These are phyloP conservation scores for Pterulicium gracile DNA, from an alignment of 1,284 basidiomycete species.

Conservation along the genomic window DNA sequence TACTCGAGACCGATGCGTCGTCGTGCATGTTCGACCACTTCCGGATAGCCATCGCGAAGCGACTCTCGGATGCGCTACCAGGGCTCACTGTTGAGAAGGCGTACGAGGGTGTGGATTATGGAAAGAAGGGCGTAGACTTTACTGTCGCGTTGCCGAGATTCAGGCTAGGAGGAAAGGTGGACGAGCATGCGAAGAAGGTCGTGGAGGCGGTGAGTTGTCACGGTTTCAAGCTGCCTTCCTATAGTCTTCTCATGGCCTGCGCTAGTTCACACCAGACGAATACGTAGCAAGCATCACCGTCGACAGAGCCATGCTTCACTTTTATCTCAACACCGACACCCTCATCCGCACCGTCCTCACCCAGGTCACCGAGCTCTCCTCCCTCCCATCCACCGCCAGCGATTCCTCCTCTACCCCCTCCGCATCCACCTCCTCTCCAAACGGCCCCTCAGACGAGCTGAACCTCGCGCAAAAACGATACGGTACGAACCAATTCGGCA, in stretches of 20 bases:
- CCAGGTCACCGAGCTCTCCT: conserved; percentile 39
- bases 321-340: conserved; percentile 60
- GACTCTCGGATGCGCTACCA: conserved; percentile 62
- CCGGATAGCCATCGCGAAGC: conserved; percentile 73
- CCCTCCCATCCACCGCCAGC: not conserved
- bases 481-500: conserved; percentile 65
- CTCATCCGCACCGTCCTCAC: conserved; percentile 72
- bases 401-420: conserved; percentile 34
- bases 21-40: conserved; percentile 76
- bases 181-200: conserved; percentile 71
- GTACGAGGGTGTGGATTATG: conserved; percentile 76
- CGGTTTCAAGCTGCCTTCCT: conserved; percentile 5
- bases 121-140: conserved; percentile 90
- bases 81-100: conserved; percentile 63
- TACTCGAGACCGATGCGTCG: conserved; percentile 63
- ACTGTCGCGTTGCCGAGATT: conserved; percentile 89
- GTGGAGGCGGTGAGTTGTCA: conserved; percentile 49
- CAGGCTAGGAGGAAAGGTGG: conserved; percentile 75
- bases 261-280: conserved; percentile 58
- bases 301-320: conserved; percentile 78
- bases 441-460: conserved; percentile 21
- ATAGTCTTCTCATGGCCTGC: conserved; percentile 5
- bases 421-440: conserved; percentile 48
- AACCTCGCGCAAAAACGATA: conserved; percentile 33
- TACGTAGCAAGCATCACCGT: conserved; percentile 57